phyloP scores from a whole-genome alignment of 805 yeast genomes.

The Clavispora fructus region DNA sequence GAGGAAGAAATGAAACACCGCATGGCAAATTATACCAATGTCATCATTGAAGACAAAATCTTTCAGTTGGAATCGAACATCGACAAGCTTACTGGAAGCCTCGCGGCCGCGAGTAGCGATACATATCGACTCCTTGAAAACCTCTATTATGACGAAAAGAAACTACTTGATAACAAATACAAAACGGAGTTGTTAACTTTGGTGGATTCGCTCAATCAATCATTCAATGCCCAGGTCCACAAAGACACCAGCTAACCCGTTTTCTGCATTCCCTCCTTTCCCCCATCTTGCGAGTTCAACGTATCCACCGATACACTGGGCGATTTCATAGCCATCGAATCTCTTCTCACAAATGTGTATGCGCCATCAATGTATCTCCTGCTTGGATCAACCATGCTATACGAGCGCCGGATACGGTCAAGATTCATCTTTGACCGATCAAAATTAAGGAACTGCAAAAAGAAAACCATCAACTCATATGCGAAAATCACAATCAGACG shows the following conservation, averaged over 20 bases:
- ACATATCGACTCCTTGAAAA: not conserved
- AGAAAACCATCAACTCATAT: conserved; percentile 27
- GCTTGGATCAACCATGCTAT: conserved; percentile 38
- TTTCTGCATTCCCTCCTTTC: not conserved
- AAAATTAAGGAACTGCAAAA: conserved; percentile 32
- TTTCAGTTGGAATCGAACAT: conserved; percentile 11
- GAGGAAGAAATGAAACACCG: conserved; percentile 4
- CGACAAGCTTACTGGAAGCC: conserved; percentile 9
- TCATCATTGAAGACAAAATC: conserved; percentile 10
- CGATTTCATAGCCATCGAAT: conserved; percentile 9
- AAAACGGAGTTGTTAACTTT: conserved; percentile 4
- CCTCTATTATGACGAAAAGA: not conserved
- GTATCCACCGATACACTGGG: not conserved
- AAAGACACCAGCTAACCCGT: not conserved
- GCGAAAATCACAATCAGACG: conserved; percentile 24
- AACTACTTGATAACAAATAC: not conserved
- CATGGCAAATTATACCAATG: conserved; percentile 10
- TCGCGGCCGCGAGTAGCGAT: not conserved
- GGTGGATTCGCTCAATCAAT: conserved; percentile 13
- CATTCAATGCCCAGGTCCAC: conserved; percentile 2
- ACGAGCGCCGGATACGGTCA: conserved; percentile 34
- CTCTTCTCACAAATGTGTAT: conserved; percentile 25
- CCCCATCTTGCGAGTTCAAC: not conserved
- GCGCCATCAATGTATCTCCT: conserved; percentile 32
- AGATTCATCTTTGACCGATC: conserved; percentile 39